These are phyloP conservation scores for Mycena crocata DNA, from an alignment of 768 basidiomycete species.

Conservation along the genomic window DNA sequence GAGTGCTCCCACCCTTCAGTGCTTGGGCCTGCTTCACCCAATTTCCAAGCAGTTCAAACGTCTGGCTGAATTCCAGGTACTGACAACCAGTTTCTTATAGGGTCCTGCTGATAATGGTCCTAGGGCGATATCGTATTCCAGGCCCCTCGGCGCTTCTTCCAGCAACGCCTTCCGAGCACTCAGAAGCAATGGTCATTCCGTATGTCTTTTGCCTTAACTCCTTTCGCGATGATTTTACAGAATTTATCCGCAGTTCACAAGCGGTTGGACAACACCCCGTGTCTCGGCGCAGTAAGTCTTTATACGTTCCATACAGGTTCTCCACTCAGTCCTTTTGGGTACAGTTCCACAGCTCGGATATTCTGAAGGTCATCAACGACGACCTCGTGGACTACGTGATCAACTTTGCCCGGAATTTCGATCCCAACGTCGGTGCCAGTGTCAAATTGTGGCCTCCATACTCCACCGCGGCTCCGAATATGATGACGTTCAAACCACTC, in stretches of 20 bases:
- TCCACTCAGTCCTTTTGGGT: too few species aligned
- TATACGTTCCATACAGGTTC: conserved; percentile 23
- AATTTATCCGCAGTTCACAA: not conserved
- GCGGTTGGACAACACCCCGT: not conserved
- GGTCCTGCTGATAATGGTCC: not conserved
- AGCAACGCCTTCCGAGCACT: not conserved
- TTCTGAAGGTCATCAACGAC: not conserved
- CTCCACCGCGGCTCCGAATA: conserved; percentile 39
- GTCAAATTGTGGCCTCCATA: conserved; percentile 58
- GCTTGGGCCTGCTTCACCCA: conserved; percentile 49
- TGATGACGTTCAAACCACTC: conserved; percentile 39
- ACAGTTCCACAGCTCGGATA: not conserved
- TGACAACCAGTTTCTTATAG: too few species aligned
- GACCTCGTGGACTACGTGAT: conserved; percentile 48
- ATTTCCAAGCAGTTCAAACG: conserved; percentile 62
- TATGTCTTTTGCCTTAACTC: not conserved
- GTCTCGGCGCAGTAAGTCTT: conserved; percentile 8
- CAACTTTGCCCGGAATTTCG: conserved; percentile 44
- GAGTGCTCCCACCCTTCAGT: conserved; percentile 34
- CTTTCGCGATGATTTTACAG: not conserved
- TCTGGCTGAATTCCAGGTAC: conserved; percentile 53
- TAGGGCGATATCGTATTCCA: conserved; percentile 13
- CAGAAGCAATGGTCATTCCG: conserved; percentile 5
- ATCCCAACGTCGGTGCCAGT: conserved; percentile 48
- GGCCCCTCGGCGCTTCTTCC: conserved; percentile 11